phyloP scores from a whole-genome alignment of 2,329 filamentous ascomycete genomes.

The Elsinoe batatas region DNA sequence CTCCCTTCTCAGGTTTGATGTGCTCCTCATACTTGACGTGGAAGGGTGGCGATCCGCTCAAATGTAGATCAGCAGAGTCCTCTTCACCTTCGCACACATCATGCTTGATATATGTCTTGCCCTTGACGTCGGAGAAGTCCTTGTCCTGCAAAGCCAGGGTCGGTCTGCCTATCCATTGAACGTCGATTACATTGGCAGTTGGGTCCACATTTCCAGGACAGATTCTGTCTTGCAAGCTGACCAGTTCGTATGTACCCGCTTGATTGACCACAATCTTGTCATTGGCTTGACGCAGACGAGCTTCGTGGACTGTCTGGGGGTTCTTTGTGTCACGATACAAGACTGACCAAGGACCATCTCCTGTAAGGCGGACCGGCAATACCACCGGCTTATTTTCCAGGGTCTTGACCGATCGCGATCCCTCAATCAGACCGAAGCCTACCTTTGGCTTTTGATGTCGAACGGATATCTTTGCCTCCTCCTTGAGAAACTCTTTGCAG shows the following conservation, averaged over 20 bases:
- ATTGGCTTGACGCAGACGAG: conserved; percentile 20
- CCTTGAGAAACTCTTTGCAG: conserved; percentile 77
- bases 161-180: conserved; percentile 79
- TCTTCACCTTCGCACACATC: conserved; percentile 92
- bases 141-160: conserved; percentile 52
- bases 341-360: conserved; percentile 75
- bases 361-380: conserved; percentile 75
- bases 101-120: conserved; percentile 56
- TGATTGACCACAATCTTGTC: conserved; percentile 22
- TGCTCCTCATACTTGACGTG: conserved; percentile 71
- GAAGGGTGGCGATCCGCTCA: conserved; percentile 68
- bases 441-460: conserved; percentile 79
- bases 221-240: conserved; percentile 64
- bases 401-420: conserved; percentile 62
- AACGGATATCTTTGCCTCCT: conserved; percentile 76
- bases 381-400: conserved; percentile 65
- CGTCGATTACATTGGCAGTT: conserved; percentile 62
- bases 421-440: conserved; percentile 76
- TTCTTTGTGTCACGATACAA: conserved; percentile 49
- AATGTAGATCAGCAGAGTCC: conserved; percentile 71
- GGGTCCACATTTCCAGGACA: conserved; percentile 76
- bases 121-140: conserved; percentile 45
- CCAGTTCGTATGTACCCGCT: conserved; percentile 66
- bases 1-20: conserved; percentile 58
- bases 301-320: conserved; percentile 24